These are phyloP conservation scores for Penicillium goetzii DNA, from an alignment of 495 filamentous ascomycete species.

Conservation along the genomic window DNA sequence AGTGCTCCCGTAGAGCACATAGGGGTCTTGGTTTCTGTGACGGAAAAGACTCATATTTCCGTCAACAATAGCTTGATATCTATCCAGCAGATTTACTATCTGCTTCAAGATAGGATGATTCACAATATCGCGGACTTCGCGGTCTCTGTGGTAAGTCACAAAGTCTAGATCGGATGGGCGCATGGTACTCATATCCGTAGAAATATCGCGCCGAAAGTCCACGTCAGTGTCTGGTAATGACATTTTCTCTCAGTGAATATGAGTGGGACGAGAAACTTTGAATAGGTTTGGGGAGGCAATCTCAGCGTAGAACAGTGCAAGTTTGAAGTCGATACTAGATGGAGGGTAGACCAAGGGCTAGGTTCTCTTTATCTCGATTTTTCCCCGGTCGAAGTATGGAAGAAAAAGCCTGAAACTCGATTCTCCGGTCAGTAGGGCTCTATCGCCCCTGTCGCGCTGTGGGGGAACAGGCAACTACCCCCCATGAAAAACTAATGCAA, in stretches of 20 bases:
- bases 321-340: neutral
- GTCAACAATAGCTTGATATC: neutral
- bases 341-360: no score
- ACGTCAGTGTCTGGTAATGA: neutral
- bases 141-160: neutral
- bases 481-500: neutral
- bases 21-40: neutral
- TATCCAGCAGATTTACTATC: neutral
- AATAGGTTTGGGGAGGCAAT: neutral
- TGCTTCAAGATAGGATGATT: neutral
- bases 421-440: neutral
- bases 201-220: neutral
- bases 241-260: neutral
- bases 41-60: neutral
- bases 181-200: neutral
- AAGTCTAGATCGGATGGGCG: neutral
- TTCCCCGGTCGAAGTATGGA: no score
- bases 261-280: neutral
- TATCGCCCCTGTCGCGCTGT: neutral
- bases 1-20: neutral
- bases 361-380: no score
- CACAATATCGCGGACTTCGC: neutral
- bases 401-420: neutral
- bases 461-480: neutral
- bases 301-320: neutral